Evolutionary conservation across 495 filamentous ascomycete species (phyloP).

Genomic region (Lepidopterella palustris): DNA sequence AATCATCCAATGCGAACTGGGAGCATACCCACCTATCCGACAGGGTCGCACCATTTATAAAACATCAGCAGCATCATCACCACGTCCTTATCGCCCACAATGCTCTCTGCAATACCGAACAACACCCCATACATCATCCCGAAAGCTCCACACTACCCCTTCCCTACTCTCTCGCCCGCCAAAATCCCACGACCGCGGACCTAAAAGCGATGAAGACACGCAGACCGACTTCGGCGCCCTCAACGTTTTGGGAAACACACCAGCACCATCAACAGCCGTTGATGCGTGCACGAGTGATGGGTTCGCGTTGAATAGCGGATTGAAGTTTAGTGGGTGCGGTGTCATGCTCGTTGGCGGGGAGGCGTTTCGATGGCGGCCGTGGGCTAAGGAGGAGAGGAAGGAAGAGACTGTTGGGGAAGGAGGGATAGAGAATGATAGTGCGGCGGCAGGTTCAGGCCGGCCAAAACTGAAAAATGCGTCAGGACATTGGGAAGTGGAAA

Average conservation of each 20-base stretch:
- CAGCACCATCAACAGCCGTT: slow-evolving; percentile 72
- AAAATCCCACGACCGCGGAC: slow-evolving; percentile 51
- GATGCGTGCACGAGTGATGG: slow-evolving; percentile 71
- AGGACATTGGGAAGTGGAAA: slow-evolving; percentile 71
- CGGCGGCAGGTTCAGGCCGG: slow-evolving; percentile 21
- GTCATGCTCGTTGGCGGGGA: slow-evolving; percentile 79
- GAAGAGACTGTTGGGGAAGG: slow-evolving; percentile 31
- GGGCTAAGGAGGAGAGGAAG: slow-evolving; percentile 40
- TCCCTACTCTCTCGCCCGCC: slow-evolving; percentile 8
- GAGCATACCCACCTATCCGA: too few relatives aligned
- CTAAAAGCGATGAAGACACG: slow-evolving; percentile 52
- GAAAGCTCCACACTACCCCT: background rate
- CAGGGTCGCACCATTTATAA: too few relatives aligned
- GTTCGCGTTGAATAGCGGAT: slow-evolving; percentile 73
- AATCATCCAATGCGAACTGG: background rate
- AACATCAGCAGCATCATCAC: too few relatives aligned
- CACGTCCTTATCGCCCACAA: too few relatives aligned
- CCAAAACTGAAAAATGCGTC: slow-evolving; percentile 63
- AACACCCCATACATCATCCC: background rate
- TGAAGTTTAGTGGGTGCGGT: slow-evolving; percentile 56
- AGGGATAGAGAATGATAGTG: slow-evolving; percentile 23
- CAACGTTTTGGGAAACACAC: slow-evolving; percentile 71
- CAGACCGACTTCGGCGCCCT: slow-evolving; percentile 70
- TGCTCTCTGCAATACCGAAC: background rate
- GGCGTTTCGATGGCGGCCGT: slow-evolving; percentile 82